A percentile compares a stretch with the other conserved stretches of the same genome.
Evolutionary conservation across 176 grass and related monocot genomes (phyloP).

Genomic region (Eleusine indica): DNA sequence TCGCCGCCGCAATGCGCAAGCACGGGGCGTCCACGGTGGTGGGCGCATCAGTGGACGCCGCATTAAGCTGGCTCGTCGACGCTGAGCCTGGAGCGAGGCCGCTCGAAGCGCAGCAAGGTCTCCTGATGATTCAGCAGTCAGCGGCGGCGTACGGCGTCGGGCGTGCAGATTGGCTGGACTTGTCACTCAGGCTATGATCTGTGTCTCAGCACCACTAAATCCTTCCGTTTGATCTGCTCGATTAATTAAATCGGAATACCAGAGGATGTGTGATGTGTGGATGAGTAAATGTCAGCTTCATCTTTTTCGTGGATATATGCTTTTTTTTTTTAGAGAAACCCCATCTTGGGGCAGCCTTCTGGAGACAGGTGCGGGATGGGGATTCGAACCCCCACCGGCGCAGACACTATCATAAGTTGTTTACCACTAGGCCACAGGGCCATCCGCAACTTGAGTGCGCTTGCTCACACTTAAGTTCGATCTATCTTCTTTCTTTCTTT

Average conservation of each 20-base stretch:
- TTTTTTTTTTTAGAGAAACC: too few relatives aligned
- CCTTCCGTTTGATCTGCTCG: background rate
- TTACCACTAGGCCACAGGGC: too few relatives aligned
- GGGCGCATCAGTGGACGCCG: background rate
- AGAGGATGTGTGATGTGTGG: too few relatives aligned
- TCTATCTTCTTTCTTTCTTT: too few relatives aligned
- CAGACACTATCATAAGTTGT: too few relatives aligned
- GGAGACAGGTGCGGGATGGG: too few relatives aligned
- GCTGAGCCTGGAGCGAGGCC: background rate
- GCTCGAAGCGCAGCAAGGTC: background rate
- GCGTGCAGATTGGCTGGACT: background rate
- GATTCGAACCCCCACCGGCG: too few relatives aligned
- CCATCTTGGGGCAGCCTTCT: too few relatives aligned
- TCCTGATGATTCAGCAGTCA: background rate
- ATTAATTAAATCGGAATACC: background rate
- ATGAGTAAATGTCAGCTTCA: too few relatives aligned
- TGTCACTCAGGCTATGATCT: constrained; percentile 25
- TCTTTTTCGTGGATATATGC: too few relatives aligned
- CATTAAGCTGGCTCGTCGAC: background rate
- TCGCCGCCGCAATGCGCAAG: background rate
- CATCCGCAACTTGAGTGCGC: too few relatives aligned
- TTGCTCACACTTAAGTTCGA: too few relatives aligned
- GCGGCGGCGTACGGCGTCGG: background rate
- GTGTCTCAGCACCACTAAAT: background rate
- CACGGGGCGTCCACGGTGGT: background rate